phyloP scores from a whole-genome alignment of 208 protist genomes.

The Leptomonas pyrrhocoris region DNA sequence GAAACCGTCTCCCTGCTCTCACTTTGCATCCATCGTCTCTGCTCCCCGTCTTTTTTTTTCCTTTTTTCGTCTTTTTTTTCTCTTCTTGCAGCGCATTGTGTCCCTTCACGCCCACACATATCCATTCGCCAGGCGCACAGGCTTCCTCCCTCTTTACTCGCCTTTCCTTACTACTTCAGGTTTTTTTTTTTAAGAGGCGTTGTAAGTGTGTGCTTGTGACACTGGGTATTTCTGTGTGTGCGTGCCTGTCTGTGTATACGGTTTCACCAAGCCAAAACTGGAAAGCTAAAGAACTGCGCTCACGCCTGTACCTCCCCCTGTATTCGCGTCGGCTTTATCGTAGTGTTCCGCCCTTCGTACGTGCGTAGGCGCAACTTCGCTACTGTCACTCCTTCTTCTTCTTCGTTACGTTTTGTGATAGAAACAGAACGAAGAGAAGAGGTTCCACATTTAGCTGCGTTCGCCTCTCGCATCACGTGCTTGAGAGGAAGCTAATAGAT shows the following conservation, averaged over 20 bases:
- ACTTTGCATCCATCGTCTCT: background rate
- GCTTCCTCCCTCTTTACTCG: too few species aligned
- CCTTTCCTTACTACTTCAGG: too few species aligned
- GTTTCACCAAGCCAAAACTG: background rate
- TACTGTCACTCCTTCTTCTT: too few species aligned
- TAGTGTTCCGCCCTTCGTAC: too few species aligned
- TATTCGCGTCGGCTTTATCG: background rate
- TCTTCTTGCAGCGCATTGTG: background rate
- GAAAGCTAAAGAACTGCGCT: background rate
- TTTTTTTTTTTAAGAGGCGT: background rate
- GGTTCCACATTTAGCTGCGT: too few species aligned
- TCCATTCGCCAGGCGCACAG: too few species aligned
- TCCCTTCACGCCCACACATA: background rate
- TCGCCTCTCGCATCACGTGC: too few species aligned
- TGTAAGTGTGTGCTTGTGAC: background rate
- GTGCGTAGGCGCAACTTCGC: too few species aligned
- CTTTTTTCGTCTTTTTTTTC: constrained; percentile 3
- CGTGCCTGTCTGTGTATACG: background rate
- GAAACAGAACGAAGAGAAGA: too few species aligned
- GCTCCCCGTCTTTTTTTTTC: constrained; percentile 12
- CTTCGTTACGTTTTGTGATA: too few species aligned
- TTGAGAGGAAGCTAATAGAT: too few species aligned
- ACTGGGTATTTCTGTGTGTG: background rate
- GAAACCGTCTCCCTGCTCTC: background rate
- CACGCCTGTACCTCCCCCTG: background rate